Conservation (phyloP, 306 rosid genomes). For the Glycine tomentella region DNA sequence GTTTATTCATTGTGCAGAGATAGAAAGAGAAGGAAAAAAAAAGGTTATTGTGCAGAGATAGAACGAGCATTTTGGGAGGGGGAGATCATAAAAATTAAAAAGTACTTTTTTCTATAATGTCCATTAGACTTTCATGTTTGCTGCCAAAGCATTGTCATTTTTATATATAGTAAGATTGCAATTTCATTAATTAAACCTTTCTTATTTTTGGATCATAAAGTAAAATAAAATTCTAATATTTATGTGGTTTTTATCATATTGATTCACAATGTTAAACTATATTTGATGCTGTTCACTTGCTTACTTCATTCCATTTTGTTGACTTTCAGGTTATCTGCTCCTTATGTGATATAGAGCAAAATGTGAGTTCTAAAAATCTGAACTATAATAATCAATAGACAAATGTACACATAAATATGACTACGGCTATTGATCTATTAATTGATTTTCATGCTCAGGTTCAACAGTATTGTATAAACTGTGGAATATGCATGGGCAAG, state of each 20-base stretch:
- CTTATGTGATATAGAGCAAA: slow-evolving; percentile 79
- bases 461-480: slow-evolving; percentile 75
- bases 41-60: slow-evolving; percentile 47
- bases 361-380: slow-evolving; percentile 56
- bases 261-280: too few species aligned
- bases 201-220: too few species aligned
- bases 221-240: too few species aligned
- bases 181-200: too few species aligned
- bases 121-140: too few species aligned
- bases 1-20: slow-evolving; percentile 38
- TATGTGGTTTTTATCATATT: too few species aligned
- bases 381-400: background rate
- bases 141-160: too few species aligned
- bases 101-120: too few species aligned
- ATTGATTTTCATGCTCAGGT: slow-evolving; percentile 61
- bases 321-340: slow-evolving; percentile 79
- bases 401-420: background rate
- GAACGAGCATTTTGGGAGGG: too few species aligned
- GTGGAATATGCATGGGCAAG: slow-evolving; percentile 88
- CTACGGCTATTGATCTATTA: slow-evolving; percentile 8
- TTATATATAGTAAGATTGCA: too few species aligned
- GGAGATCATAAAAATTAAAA: too few species aligned
- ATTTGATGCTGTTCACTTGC: background rate
- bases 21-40: slow-evolving; percentile 41
- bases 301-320: slow-evolving; percentile 25